These are phyloP conservation scores for Chlorella vulgaris DNA, from an alignment of 139 green algal genomes.

Conservation along the genomic window DNA sequence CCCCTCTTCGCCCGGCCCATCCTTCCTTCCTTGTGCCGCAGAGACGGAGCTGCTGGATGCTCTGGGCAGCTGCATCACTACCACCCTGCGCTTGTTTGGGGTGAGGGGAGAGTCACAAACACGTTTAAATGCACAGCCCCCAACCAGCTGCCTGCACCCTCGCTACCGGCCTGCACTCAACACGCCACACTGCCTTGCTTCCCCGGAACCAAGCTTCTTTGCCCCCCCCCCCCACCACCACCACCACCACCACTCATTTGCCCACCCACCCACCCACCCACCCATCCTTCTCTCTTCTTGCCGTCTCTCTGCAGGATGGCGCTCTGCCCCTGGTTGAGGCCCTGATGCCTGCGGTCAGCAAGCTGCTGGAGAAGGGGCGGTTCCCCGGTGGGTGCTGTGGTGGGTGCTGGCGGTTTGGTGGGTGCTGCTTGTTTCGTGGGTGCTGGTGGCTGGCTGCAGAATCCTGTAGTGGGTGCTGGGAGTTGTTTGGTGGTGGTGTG, in stretches of 20 bases:
- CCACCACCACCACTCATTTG: background rate
- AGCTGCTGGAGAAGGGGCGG: slow-evolving; percentile 66
- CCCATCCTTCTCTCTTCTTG: background rate
- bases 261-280: background rate
- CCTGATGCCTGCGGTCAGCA: slow-evolving; percentile 77
- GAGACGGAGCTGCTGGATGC: slow-evolving; percentile 83
- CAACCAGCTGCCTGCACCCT: no score
- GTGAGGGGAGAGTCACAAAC: background rate
- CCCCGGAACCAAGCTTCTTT: no score
- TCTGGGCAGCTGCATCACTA: slow-evolving; percentile 62
- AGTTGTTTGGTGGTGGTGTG: no score
- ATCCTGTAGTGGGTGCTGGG: no score
- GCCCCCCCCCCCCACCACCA: background rate
- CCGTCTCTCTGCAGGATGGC: slow-evolving; percentile 41
- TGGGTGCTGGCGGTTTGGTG: background rate
- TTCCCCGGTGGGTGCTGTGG: slow-evolving; percentile 22
- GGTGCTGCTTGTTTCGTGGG: background rate
- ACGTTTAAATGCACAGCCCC: background rate
- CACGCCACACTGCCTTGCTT: background rate
- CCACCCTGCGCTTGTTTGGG: slow-evolving; percentile 78
- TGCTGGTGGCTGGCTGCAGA: no score
- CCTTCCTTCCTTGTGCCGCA: background rate
- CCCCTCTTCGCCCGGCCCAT: no score
- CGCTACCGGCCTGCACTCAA: no score
- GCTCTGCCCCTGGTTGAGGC: slow-evolving; percentile 85